Conservation (phyloP, 2,329 filamentous ascomycete species). For the Ceratocystis ficicola region DNA sequence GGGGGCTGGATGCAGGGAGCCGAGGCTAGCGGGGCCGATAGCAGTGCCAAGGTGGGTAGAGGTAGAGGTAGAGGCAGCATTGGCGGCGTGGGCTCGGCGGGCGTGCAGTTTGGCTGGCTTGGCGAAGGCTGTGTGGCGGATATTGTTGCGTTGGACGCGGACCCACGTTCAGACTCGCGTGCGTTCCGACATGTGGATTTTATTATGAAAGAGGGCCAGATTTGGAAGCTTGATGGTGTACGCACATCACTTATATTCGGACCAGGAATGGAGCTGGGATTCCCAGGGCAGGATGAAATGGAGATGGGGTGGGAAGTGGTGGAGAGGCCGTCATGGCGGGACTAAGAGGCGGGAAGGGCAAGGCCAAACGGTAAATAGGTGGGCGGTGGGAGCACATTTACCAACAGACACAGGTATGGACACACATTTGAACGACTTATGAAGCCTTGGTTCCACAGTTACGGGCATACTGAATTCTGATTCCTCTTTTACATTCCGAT, state of each 20-base stretch:
- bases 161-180: slow-evolving; percentile 32
- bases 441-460: slow-evolving; percentile 13
- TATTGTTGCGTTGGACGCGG: slow-evolving; percentile 38
- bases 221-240: slow-evolving; percentile 35
- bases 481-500: neutral
- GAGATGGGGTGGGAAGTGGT: slow-evolving; percentile 23
- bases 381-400: neutral
- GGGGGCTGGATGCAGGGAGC: slow-evolving; percentile 32
- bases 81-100: slow-evolving; percentile 3
- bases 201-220: slow-evolving; percentile 45
- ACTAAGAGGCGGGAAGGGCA: neutral
- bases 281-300: slow-evolving; percentile 7
- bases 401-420: neutral
- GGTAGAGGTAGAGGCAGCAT: neutral
- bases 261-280: neutral
- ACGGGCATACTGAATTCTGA: slow-evolving; percentile 10
- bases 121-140: slow-evolving; percentile 40
- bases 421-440: slow-evolving; percentile 10
- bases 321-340: slow-evolving; percentile 18
- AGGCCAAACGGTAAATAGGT: neutral
- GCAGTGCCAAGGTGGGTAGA: slow-evolving; percentile 7
- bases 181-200: slow-evolving; percentile 39
- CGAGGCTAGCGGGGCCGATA: neutral
- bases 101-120: slow-evolving; percentile 38
- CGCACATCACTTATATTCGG: slow-evolving; percentile 19